A percentile compares a stretch with the other conserved stretches of the same genome.
phyloP scores from a whole-genome alignment of 2,329 filamentous ascomycete genomes.

The Calonectria hongkongensis region DNA sequence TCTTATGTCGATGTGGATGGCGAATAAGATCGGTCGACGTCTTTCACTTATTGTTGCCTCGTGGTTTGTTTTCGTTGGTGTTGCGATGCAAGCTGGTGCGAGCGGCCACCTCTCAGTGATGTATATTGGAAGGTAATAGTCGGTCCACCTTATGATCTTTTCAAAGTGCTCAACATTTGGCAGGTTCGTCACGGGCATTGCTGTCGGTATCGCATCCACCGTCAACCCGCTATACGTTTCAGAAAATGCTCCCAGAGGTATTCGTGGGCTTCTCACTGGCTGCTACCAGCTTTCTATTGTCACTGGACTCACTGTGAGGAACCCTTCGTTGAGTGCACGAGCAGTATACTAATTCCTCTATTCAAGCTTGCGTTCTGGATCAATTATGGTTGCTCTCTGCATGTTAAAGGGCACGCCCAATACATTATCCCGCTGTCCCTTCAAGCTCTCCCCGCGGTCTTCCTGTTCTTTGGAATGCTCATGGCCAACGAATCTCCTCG shows the following conservation, averaged over 20 bases:
- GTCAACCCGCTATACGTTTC: constrained; percentile 34
- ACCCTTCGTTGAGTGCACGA: no score
- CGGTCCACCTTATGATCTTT: no score
- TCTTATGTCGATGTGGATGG: constrained; percentile 36
- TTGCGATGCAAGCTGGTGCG: constrained; percentile 24
- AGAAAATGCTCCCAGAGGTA: constrained; percentile 29
- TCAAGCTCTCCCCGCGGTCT: constrained; percentile 77
- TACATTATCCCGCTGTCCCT: constrained; percentile 73
- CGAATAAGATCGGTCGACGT: constrained; percentile 38
- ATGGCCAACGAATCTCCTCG: constrained; percentile 79
- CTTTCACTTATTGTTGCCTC: constrained; percentile 32
- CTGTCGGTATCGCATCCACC: constrained; percentile 33
- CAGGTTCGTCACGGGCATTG: constrained; percentile 31
- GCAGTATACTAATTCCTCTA: not conserved
- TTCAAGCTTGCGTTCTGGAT: constrained; percentile 42
- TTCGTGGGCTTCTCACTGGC: constrained; percentile 31
- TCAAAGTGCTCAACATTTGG: not conserved
- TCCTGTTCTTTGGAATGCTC: constrained; percentile 76
- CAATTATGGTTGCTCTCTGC: constrained; percentile 38
- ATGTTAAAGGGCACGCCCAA: constrained; percentile 31
- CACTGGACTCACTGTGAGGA: constrained; percentile 22
- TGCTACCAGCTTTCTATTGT: constrained; percentile 33
- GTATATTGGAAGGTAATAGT: constrained; percentile 34
- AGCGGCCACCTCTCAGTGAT: constrained; percentile 29
- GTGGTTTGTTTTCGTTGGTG: constrained; percentile 12